A percentile compares a stretch with the other conserved stretches of the same genome.
These are phyloP conservation scores for Penicillium waksmanii DNA, from an alignment of 495 filamentous ascomycete species.

Conservation along the genomic window DNA sequence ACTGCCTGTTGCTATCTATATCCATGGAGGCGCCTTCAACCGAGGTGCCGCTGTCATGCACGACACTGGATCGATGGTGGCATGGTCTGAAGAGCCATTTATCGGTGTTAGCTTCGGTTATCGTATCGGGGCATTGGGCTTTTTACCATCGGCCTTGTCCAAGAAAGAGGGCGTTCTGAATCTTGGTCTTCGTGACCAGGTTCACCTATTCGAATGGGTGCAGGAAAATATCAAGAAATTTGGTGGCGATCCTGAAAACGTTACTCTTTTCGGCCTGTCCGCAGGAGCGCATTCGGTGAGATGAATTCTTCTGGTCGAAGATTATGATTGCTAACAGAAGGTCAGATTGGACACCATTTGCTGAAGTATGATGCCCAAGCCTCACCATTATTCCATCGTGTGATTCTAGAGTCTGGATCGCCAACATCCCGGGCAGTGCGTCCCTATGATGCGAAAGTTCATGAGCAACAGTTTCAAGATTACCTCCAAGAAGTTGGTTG, in stretches of 20 bases:
- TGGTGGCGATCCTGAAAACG: slow-evolving; percentile 63
- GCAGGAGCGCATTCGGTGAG: slow-evolving; percentile 65
- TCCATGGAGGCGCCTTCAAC: slow-evolving; percentile 46
- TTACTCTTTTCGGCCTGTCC: slow-evolving; percentile 66
- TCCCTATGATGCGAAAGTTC: slow-evolving; percentile 56
- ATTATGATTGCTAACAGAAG: slow-evolving; percentile 3
- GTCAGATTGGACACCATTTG: slow-evolving; percentile 66
- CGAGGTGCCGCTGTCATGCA: slow-evolving; percentile 41
- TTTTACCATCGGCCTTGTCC: slow-evolving; percentile 55
- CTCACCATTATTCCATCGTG: slow-evolving; percentile 58
- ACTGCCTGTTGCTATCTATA: slow-evolving; percentile 62
- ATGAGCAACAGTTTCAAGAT: slow-evolving; percentile 61
- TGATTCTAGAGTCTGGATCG: slow-evolving; percentile 66
- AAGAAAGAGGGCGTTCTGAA: slow-evolving; percentile 61
- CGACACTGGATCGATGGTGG: slow-evolving; percentile 53
- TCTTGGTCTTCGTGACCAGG: slow-evolving; percentile 66
- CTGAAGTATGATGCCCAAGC: slow-evolving; percentile 48
- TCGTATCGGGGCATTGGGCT: slow-evolving; percentile 67
- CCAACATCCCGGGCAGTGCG: slow-evolving; percentile 64
- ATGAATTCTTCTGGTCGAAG: neutral
- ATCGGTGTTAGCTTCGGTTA: slow-evolving; percentile 64
- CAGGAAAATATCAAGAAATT: slow-evolving; percentile 59
- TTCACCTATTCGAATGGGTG: slow-evolving; percentile 62
- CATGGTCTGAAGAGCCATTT: slow-evolving; percentile 58
- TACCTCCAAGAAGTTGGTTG: slow-evolving; percentile 55